Percentiles rank a stretch among this genome's conserved stretches.
These are phyloP conservation scores for Lactarius sanguifluus DNA, from an alignment of 768 basidiomycete genomes.

Conservation along the genomic window DNA sequence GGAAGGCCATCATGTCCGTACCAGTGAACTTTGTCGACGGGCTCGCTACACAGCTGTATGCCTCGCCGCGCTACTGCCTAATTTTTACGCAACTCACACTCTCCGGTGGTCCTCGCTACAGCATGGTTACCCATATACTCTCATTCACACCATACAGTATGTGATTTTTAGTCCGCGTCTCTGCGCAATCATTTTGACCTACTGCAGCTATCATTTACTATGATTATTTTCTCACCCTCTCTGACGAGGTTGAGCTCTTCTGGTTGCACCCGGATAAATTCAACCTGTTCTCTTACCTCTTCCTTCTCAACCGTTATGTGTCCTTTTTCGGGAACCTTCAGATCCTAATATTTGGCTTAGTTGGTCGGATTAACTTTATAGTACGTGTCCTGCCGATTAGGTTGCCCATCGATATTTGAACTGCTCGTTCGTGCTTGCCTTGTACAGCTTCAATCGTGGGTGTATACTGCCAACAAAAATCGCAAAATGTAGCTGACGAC, in stretches of 20 bases:
- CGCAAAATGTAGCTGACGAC: too few species aligned
- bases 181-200: not conserved
- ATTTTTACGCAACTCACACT: not conserved
- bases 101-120: not conserved
- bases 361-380: not conserved
- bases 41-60: not conserved
- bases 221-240: not conserved
- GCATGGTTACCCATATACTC: not conserved
- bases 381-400: slow-evolving; percentile 1
- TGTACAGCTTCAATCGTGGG: not conserved
- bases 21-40: not conserved
- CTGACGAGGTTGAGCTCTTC: slow-evolving; percentile 1
- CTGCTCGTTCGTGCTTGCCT: not conserved
- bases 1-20: not conserved
- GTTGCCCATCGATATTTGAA: not conserved
- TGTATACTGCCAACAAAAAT: not conserved
- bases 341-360: not conserved
- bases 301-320: slow-evolving; percentile 1
- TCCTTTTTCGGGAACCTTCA: not conserved
- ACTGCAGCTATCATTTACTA: not conserved
- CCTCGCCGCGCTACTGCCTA: not conserved
- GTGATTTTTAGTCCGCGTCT: not conserved
- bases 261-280: not conserved
- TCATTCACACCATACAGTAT: slow-evolving; percentile 1
- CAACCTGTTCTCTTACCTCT: not conserved